phyloP scores from a whole-genome alignment of 1,139 yeast genomes.

The Yamadazyma pseudoaaseri region DNA sequence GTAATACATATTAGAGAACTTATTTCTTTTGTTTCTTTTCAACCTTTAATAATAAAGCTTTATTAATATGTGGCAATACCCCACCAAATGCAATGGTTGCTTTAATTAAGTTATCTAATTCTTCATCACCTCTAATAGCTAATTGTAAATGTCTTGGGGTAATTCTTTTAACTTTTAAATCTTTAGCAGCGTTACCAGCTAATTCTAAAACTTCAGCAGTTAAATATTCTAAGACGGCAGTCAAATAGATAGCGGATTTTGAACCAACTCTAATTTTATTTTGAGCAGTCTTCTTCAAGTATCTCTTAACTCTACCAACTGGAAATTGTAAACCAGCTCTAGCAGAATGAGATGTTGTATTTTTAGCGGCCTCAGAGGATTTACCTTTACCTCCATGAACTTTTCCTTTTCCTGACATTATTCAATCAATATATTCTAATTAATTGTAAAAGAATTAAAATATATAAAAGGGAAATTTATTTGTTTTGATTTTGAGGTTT shows the following conservation, averaged over 20 bases:
- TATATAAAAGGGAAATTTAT: conserved; percentile 8
- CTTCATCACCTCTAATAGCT: conserved; percentile 99
- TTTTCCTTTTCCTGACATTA: conserved; percentile 84
- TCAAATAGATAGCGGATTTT: conserved; percentile 93
- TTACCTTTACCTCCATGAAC: conserved; percentile 97
- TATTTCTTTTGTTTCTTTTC: conserved; percentile 72
- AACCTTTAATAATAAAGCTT: conserved; percentile 88
- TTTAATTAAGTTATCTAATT: conserved; percentile 89
- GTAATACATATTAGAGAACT: conserved; percentile 9
- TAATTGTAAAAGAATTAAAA: conserved; percentile 2
- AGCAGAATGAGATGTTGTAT: conserved; percentile 85
- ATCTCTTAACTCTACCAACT: conserved; percentile 97
- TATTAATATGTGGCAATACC: conserved; percentile 96
- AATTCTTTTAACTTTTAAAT: conserved; percentile 96
- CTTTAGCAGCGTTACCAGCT: conserved; percentile 99
- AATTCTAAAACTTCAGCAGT: conserved; percentile 98
- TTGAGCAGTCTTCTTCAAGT: conserved; percentile 87
- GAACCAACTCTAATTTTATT: conserved; percentile 96
- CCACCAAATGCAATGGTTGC: conserved; percentile 99
- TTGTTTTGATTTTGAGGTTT: conserved; percentile 9
- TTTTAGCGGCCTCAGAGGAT: conserved; percentile 67
- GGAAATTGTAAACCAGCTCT: conserved; percentile 98
- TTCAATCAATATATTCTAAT: conserved; percentile 1
- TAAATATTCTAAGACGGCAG: conserved; percentile 95
- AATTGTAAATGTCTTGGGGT: conserved; percentile 98